Conservation (phyloP, 2,329 filamentous ascomycete genomes). For the Hypoxylon sp. region DNA sequence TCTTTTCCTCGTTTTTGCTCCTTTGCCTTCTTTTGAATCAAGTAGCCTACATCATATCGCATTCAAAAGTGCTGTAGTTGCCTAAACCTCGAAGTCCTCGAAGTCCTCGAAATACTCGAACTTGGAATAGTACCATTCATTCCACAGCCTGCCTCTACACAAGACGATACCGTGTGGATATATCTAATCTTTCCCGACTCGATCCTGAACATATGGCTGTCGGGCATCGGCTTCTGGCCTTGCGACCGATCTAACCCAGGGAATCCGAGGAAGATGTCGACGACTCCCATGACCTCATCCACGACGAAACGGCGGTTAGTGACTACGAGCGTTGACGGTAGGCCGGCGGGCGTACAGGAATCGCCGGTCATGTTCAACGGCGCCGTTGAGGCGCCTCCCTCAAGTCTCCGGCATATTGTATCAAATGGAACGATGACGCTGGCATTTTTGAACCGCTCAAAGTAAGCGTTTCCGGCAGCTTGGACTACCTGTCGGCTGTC, state of each 20-base stretch:
- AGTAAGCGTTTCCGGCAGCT: conserved; percentile 53
- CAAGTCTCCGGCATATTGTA: conserved; percentile 51
- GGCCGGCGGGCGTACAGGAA: conserved; percentile 50
- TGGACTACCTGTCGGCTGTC: conserved; percentile 51
- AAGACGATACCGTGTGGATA: conserved; percentile 53
- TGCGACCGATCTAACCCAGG: conserved; percentile 49
- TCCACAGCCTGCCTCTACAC: conserved; percentile 48
- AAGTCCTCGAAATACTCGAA: conserved; percentile 16
- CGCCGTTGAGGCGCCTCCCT: conserved; percentile 51
- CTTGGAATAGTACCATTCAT: conserved; percentile 42
- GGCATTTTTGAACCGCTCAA: conserved; percentile 51
- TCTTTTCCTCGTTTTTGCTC: too few species aligned
- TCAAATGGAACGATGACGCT: conserved; percentile 50
- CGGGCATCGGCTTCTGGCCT: conserved; percentile 47
- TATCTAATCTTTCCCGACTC: conserved; percentile 53
- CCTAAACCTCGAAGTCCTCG: conserved; percentile 20
- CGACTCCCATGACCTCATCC: conserved; percentile 51
- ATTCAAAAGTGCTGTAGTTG: conserved; percentile 16
- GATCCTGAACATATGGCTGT: conserved; percentile 52
- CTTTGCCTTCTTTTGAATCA: too few species aligned
- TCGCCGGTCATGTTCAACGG: conserved; percentile 48
- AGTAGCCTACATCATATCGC: too few species aligned
- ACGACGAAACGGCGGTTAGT: conserved; percentile 53
- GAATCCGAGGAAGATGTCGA: conserved; percentile 52
- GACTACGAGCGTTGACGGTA: conserved; percentile 51